These are phyloP conservation scores for Schwanniomyces vanrijiae DNA, from an alignment of 805 yeast species.

Conservation along the genomic window DNA sequence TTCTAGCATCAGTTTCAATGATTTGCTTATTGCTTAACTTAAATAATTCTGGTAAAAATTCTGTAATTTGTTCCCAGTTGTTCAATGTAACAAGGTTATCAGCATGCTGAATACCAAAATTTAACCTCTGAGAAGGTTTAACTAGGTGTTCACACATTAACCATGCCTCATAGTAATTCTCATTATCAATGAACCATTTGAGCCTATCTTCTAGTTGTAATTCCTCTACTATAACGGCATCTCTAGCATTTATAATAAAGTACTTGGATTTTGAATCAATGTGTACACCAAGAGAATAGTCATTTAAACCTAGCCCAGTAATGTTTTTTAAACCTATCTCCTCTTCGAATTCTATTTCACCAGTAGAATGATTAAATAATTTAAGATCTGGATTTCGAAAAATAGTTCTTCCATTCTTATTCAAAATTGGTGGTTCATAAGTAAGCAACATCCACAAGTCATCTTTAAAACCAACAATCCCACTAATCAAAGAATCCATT, in stretches of 20 bases:
- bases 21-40: slow-evolving; percentile 17
- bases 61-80: slow-evolving; percentile 58
- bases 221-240: slow-evolving; percentile 74
- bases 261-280: slow-evolving; percentile 48
- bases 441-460: slow-evolving; percentile 65
- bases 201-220: slow-evolving; percentile 68
- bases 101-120: slow-evolving; percentile 60
- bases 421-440: slow-evolving; percentile 41
- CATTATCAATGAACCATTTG: slow-evolving; percentile 65
- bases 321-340: slow-evolving; percentile 65
- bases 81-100: slow-evolving; percentile 41
- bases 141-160: slow-evolving; percentile 62
- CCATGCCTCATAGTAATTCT: slow-evolving; percentile 72
- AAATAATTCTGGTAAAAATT: slow-evolving; percentile 38
- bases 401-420: slow-evolving; percentile 15
- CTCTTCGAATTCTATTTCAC: slow-evolving; percentile 76
- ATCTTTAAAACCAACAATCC: slow-evolving; percentile 73
- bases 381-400: slow-evolving; percentile 71
- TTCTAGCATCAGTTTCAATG: slow-evolving; percentile 29
- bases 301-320: slow-evolving; percentile 70
- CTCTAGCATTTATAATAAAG: slow-evolving; percentile 76
- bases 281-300: slow-evolving; percentile 65
- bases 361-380: slow-evolving; percentile 61
- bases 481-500: slow-evolving; percentile 62
- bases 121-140: slow-evolving; percentile 48